phyloP scores from a whole-genome alignment of 371 early-diverging fungal genomes.

The Nematocida sp. region DNA sequence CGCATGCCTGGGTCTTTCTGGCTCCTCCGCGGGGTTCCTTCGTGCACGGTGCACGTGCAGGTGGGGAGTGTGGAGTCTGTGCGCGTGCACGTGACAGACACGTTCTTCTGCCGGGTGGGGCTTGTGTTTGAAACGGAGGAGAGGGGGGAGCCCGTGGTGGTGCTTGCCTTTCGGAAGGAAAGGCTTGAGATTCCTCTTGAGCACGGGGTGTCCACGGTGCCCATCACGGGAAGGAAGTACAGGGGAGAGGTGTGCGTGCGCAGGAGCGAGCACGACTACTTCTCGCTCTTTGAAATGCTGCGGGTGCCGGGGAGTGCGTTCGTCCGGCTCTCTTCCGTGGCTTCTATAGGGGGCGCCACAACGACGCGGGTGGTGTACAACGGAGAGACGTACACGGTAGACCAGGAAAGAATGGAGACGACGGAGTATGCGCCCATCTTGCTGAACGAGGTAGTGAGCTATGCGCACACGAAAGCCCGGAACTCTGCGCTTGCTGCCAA shows the following conservation, averaged over 20 bases:
- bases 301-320: neutral
- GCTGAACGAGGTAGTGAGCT: neutral
- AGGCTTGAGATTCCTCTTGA: neutral
- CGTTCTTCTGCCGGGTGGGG: slow-evolving; percentile 1
- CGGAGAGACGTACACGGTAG: slow-evolving; percentile 18
- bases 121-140: neutral
- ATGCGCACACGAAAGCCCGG: slow-evolving; percentile 17
- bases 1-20: neutral
- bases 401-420: slow-evolving; percentile 22
- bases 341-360: neutral
- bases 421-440: slow-evolving; percentile 29
- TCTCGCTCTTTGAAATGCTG: slow-evolving; percentile 5
- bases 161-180: neutral
- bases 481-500: neutral
- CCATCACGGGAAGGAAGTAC: neutral
- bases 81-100: neutral
- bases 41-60: neutral
- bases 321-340: neutral
- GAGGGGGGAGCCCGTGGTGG: neutral
- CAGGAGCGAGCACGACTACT: neutral
- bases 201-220: neutral
- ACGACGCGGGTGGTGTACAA: slow-evolving; percentile 16
- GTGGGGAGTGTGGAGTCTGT: neutral
- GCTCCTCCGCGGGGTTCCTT: neutral
- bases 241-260: neutral